Evolutionary conservation across 1,284 basidiomycete species (phyloP).

Genomic region (Cystobasidiaceae sp.): DNA sequence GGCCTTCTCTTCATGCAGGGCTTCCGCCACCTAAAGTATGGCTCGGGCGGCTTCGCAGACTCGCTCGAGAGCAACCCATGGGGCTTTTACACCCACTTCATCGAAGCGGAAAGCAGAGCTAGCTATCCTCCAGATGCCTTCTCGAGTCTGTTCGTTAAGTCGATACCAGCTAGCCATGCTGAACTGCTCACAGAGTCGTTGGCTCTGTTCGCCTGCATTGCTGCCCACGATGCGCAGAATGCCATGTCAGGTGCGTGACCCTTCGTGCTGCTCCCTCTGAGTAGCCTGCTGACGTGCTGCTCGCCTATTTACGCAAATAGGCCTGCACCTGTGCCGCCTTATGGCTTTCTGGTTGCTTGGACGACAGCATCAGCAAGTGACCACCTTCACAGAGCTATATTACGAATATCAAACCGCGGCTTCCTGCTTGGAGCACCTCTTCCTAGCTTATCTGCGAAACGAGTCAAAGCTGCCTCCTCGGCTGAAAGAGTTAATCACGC

Average conservation of each 20-base stretch:
- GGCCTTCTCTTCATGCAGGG: not conserved
- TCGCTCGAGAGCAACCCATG: not conserved
- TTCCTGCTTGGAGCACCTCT: conserved; percentile 22
- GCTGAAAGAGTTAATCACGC: conserved; percentile 8
- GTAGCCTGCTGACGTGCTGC: not conserved
- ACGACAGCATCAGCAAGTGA: not conserved
- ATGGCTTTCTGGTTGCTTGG: conserved; percentile 32
- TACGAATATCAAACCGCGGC: conserved; percentile 17
- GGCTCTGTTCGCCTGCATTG: conserved; percentile 11
- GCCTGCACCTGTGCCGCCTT: conserved; percentile 24
- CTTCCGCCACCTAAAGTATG: conserved; percentile 11
- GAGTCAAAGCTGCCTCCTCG: conserved; percentile 17
- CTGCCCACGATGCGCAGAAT: conserved; percentile 25
- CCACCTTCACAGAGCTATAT: conserved; percentile 3
- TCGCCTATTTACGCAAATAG: not conserved
- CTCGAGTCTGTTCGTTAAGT: not conserved
- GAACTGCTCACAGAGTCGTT: conserved; percentile 8
- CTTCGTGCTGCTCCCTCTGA: not conserved
- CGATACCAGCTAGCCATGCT: not conserved
- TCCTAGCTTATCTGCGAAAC: conserved; percentile 20
- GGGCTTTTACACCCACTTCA: conserved; percentile 5
- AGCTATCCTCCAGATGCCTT: not conserved
- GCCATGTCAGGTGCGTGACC: conserved; percentile 20
- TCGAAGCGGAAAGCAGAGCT: not conserved
- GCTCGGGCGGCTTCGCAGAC: conserved; percentile 6